Evolutionary conservation across 257 asterid species (phyloP).

Genomic region (Fraxinus americana): DNA sequence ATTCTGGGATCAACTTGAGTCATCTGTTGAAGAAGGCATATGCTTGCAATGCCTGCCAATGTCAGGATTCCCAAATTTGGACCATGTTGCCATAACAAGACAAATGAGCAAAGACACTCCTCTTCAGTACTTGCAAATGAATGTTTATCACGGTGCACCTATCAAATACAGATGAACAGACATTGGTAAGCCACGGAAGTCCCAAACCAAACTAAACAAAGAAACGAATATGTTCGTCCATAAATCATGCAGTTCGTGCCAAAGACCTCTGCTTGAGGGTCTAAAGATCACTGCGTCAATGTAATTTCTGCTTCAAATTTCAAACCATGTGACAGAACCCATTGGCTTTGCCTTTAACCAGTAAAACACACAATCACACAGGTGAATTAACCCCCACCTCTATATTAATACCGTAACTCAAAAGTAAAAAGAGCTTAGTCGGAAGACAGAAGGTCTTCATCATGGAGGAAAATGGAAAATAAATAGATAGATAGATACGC

Average conservation of each 20-base stretch:
- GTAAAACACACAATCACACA: too few species aligned
- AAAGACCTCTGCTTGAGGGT: not conserved
- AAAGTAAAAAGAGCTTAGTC: too few species aligned
- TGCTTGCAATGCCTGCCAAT: slow-evolving; percentile 29
- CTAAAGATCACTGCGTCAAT: not conserved
- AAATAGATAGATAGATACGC: too few species aligned
- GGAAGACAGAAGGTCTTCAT: too few species aligned
- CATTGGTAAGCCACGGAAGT: not conserved
- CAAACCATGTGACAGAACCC: too few species aligned
- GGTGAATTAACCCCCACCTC: too few species aligned
- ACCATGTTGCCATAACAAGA: slow-evolving; percentile 57
- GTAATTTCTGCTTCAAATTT: not conserved
- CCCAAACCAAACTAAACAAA: not conserved
- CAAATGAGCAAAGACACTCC: slow-evolving; percentile 58
- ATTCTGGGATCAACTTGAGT: slow-evolving; percentile 42
- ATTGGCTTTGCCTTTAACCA: too few species aligned
- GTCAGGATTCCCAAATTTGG: slow-evolving; percentile 45
- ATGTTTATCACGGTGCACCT: slow-evolving; percentile 53
- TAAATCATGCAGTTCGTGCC: not conserved
- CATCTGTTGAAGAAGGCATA: slow-evolving; percentile 33
- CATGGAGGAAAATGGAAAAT: too few species aligned
- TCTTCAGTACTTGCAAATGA: slow-evolving; percentile 45
- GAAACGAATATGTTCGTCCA: not conserved
- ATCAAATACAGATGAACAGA: not conserved
- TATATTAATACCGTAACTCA: too few species aligned